Evolutionary conservation across 192 early-diverging fungal genomes (phyloP).

Genomic region (Podila verticillata): DNA sequence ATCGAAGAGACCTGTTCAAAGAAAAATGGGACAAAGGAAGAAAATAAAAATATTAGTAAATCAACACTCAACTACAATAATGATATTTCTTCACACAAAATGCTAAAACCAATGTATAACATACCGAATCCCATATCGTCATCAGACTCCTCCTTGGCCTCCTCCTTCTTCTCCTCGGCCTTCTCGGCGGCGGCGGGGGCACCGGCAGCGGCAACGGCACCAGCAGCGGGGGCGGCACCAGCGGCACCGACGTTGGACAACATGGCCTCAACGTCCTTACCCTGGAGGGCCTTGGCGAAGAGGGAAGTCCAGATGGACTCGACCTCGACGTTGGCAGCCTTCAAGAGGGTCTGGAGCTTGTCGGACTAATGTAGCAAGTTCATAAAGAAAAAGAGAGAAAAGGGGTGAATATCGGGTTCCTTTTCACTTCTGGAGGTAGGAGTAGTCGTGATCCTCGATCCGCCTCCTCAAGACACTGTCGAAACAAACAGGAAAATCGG

Average conservation of each 20-base stretch:
- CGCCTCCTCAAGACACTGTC: background rate
- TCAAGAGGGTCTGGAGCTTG: constrained; percentile 92
- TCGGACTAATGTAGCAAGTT: constrained; percentile 73
- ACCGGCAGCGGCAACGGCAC: constrained; percentile 51
- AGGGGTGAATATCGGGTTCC: background rate
- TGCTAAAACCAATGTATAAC: constrained; percentile 13
- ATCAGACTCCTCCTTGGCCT: constrained; percentile 83
- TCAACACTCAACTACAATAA: background rate
- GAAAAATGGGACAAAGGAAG: background rate
- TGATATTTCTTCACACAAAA: background rate
- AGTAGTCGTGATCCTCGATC: background rate
- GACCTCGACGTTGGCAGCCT: constrained; percentile 89
- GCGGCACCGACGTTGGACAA: constrained; percentile 89
- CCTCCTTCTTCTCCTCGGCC: constrained; percentile 64
- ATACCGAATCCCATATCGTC: constrained; percentile 89
- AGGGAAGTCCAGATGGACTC: constrained; percentile 96
- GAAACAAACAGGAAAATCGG: background rate
- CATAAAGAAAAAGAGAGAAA: constrained; percentile 5
- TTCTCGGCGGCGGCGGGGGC: constrained; percentile 54
- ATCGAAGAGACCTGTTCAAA: constrained; percentile 22
- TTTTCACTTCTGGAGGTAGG: background rate
- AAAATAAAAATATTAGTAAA: background rate
- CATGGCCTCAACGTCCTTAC: constrained; percentile 90
- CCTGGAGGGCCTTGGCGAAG: constrained; percentile 98
- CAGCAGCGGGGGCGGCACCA: constrained; percentile 55